Evolutionary conservation across 1,284 basidiomycete species (phyloP).

Genomic region (Malassezia nana): DNA sequence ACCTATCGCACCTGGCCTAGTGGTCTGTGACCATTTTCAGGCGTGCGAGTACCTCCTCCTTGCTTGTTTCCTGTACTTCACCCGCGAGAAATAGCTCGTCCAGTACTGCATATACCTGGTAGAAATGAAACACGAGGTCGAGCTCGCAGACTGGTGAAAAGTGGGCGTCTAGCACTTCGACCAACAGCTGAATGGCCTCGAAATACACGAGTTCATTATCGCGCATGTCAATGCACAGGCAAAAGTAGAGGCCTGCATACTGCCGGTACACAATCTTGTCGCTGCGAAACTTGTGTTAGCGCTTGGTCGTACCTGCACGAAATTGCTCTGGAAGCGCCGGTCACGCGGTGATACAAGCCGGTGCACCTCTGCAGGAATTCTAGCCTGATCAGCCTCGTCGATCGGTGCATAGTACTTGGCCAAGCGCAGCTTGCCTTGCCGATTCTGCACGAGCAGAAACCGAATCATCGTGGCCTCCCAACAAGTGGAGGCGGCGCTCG

Average conservation of each 20-base stretch:
- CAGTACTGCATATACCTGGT: conserved; percentile 90
- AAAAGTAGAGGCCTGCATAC: conserved; percentile 77
- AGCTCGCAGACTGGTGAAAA: conserved; percentile 97
- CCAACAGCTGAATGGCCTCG: conserved; percentile 94
- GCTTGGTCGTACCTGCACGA: conserved; percentile 69
- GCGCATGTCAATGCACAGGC: conserved; percentile 89
- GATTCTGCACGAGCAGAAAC: conserved; percentile 87
- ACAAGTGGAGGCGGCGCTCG: background rate
- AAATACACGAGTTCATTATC: conserved; percentile 96
- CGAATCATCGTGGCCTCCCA: conserved; percentile 60
- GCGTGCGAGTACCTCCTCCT: conserved; percentile 80
- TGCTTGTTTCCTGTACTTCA: conserved; percentile 94
- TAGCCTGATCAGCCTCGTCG: conserved; percentile 58
- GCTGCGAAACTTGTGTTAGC: conserved; percentile 24
- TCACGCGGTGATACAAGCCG: conserved; percentile 89
- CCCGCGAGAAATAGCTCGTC: conserved; percentile 98
- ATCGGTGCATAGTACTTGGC: conserved; percentile 90
- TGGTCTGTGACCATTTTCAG: conserved; percentile 56
- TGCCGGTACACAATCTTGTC: conserved; percentile 43
- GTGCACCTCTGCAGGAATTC: conserved; percentile 87
- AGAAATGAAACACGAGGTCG: conserved; percentile 95
- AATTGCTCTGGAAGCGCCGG: conserved; percentile 98
- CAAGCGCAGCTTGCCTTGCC: conserved; percentile 90
- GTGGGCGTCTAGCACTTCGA: conserved; percentile 94
- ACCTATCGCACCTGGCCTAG: background rate